These are phyloP conservation scores for Sutorius australiensis DNA, from an alignment of 768 basidiomycete species.

Conservation along the genomic window DNA sequence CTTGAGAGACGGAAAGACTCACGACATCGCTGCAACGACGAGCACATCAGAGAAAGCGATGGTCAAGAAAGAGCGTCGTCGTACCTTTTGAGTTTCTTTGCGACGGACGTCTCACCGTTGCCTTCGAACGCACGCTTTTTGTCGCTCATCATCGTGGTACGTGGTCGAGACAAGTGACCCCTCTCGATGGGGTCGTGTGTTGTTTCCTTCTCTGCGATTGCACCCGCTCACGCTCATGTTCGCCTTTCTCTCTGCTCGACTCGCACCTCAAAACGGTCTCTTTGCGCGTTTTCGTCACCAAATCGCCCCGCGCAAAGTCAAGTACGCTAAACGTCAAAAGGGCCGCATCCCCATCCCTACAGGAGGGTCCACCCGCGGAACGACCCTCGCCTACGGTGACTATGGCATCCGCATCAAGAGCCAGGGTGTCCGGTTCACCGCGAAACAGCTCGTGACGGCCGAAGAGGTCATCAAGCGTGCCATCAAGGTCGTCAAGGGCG, in stretches of 20 bases:
- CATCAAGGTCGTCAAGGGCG: slow-evolving; percentile 85
- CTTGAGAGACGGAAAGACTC: slow-evolving; percentile 56
- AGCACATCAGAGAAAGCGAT: no score
- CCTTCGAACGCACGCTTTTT: slow-evolving; percentile 60
- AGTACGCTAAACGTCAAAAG: slow-evolving; percentile 87
- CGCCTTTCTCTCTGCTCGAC: slow-evolving; percentile 4
- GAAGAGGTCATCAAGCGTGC: slow-evolving; percentile 88
- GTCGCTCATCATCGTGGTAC: slow-evolving; percentile 52
- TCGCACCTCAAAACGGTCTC: no score
- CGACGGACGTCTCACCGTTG: slow-evolving; percentile 41
- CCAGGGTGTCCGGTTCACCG: slow-evolving; percentile 74
- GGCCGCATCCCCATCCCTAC: slow-evolving; percentile 80
- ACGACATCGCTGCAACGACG: slow-evolving; percentile 54
- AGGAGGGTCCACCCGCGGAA: slow-evolving; percentile 91
- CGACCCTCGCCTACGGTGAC: slow-evolving; percentile 86
- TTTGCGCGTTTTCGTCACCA: slow-evolving; percentile 43
- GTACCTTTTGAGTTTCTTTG: slow-evolving; percentile 70
- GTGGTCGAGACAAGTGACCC: slow-evolving; percentile 15
- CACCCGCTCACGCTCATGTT: slow-evolving; percentile 13
- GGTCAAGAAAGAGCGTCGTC: background rate
- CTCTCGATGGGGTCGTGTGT: slow-evolving; percentile 15
- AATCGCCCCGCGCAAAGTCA: slow-evolving; percentile 80
- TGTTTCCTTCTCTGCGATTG: no score
- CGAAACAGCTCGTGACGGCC: slow-evolving; percentile 84
- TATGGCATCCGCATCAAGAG: slow-evolving; percentile 90